These are phyloP conservation scores for Aureobasidium sp. DNA, from an alignment of 2,329 filamentous ascomycete species.

Conservation along the genomic window DNA sequence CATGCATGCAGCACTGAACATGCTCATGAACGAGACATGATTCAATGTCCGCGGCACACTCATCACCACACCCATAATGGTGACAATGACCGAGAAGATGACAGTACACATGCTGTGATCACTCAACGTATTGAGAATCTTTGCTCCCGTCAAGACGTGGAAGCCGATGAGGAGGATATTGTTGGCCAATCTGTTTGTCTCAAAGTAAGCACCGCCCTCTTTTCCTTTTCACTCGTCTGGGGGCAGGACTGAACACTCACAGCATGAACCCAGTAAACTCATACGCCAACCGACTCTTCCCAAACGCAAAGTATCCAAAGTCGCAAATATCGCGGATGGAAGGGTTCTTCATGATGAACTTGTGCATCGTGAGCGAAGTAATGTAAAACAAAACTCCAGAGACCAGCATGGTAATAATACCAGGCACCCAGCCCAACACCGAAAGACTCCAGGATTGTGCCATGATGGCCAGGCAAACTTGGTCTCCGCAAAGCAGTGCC, in stretches of 20 bases:
- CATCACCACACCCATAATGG: conserved; percentile 42
- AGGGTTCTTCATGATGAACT: conserved; percentile 47
- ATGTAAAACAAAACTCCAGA: conserved; percentile 43
- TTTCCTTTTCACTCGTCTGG: too few relatives aligned
- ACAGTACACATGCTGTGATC: conserved; percentile 45
- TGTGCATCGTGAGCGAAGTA: conserved; percentile 46
- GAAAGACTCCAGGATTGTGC: conserved; percentile 46
- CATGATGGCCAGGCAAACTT: conserved; percentile 48
- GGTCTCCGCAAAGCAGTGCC: conserved; percentile 42
- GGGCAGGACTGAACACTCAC: too few relatives aligned
- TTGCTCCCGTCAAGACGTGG: conserved; percentile 45
- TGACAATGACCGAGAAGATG: conserved; percentile 41
- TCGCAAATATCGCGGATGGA: conserved; percentile 46
- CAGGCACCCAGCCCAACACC: conserved; percentile 42
- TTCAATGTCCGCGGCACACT: conserved; percentile 40
- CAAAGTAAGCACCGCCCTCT: too few relatives aligned
- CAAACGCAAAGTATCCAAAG: conserved; percentile 43
- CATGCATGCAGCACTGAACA: conserved; percentile 45
- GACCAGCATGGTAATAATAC: conserved; percentile 42
- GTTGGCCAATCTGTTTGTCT: conserved; percentile 34
- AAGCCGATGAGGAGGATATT: conserved; percentile 47
- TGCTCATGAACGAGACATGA: conserved; percentile 46
- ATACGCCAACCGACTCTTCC: conserved; percentile 39
- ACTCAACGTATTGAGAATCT: conserved; percentile 43
- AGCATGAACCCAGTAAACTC: conserved; percentile 42